Evolutionary conservation across 164 flowering plant species (phyloP).

Genomic region (Stephania japonica): DNA sequence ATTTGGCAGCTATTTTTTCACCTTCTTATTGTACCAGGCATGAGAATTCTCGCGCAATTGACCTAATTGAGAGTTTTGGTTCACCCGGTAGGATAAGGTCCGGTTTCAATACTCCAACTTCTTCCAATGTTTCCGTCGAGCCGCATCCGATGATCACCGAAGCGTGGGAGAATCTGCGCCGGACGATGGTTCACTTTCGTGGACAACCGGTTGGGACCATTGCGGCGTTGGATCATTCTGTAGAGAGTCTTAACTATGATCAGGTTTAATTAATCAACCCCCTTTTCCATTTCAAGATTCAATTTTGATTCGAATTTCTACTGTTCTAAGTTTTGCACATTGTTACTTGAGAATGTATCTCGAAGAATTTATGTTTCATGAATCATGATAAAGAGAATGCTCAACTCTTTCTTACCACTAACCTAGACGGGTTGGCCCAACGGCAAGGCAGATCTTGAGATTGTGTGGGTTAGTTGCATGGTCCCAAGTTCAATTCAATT

Average conservation of each 20-base stretch:
- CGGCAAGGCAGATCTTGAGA: too few relatives aligned
- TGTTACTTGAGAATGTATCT: background rate
- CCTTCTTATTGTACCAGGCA: constrained; percentile 23
- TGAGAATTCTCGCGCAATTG: constrained; percentile 23
- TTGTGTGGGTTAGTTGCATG: too few relatives aligned
- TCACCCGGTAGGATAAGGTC: constrained; percentile 37
- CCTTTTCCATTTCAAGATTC: background rate
- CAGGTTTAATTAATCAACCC: constrained; percentile 35
- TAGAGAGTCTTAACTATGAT: constrained; percentile 68
- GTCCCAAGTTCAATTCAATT: too few relatives aligned
- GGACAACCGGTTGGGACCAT: constrained; percentile 81
- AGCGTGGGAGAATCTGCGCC: constrained; percentile 68
- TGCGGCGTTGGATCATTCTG: constrained; percentile 63
- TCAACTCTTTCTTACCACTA: background rate
- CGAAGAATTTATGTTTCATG: background rate
- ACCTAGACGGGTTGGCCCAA: too few relatives aligned
- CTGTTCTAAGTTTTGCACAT: background rate
- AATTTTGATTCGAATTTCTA: background rate
- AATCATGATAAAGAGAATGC: background rate
- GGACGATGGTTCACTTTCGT: constrained; percentile 59
- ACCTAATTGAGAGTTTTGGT: constrained; percentile 24
- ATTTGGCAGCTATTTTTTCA: constrained; percentile 32
- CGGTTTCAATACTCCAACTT: constrained; percentile 40
- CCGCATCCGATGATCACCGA: constrained; percentile 58
- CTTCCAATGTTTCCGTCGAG: constrained; percentile 33